These are phyloP conservation scores for Vitis hybrid DNA, from an alignment of 177 flowering plant species.

Conservation along the genomic window DNA sequence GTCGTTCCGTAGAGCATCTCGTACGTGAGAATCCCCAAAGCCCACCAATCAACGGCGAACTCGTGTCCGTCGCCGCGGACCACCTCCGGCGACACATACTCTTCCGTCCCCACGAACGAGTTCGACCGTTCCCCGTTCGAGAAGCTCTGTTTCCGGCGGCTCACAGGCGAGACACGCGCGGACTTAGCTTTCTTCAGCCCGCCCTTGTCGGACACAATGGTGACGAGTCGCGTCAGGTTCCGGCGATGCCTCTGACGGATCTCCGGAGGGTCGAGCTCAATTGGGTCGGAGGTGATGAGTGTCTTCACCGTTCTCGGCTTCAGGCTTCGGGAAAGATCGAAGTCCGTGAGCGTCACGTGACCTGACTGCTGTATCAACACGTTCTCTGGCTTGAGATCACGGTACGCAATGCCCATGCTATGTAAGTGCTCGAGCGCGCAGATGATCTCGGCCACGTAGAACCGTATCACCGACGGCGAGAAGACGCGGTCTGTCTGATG, in stretches of 20 bases:
- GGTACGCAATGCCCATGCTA: slow-evolving; percentile 63
- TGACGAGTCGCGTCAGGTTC: slow-evolving; percentile 24
- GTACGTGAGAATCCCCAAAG: slow-evolving; percentile 76
- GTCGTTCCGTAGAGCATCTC: slow-evolving; percentile 91
- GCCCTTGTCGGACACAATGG: slow-evolving; percentile 5
- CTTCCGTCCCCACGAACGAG: slow-evolving; percentile 97
- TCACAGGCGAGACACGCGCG: slow-evolving; percentile 69
- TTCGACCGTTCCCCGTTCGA: slow-evolving; percentile 56
- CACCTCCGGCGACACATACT: slow-evolving; percentile 94
- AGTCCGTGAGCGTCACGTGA: slow-evolving; percentile 89
- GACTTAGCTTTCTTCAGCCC: slow-evolving; percentile 54
- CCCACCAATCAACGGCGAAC: slow-evolving; percentile 98
- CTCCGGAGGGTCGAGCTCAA: not conserved
- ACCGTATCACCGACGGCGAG: slow-evolving; percentile 66
- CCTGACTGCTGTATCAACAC: slow-evolving; percentile 77
- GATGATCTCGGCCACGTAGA: slow-evolving; percentile 79
- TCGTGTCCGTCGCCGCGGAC: slow-evolving; percentile 91
- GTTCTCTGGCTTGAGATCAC: slow-evolving; percentile 95
- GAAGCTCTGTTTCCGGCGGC: slow-evolving; percentile 41
- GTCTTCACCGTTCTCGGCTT: slow-evolving; percentile 13
- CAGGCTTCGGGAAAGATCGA: slow-evolving; percentile 81
- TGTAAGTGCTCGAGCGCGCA: slow-evolving; percentile 79
- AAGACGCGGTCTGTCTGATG: slow-evolving; percentile 73
- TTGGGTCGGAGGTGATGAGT: slow-evolving; percentile 4
- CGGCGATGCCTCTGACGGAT: slow-evolving; percentile 12